Conservation (phyloP, 768 basidiomycete species). For the Candolleomyces aberdarensis region DNA sequence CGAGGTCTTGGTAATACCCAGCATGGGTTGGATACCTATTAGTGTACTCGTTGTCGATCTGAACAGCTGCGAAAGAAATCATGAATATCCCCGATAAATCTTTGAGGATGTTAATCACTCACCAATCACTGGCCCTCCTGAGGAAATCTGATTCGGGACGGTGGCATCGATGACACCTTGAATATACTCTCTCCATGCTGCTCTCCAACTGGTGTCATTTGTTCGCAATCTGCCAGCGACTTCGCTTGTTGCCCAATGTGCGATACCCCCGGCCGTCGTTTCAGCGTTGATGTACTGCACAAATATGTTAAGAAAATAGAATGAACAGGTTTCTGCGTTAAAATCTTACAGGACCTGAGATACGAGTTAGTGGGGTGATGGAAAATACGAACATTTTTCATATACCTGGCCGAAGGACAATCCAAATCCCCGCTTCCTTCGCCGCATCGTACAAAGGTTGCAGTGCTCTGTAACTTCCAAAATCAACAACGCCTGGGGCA, state of each 20-base stretch:
- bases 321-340: no score
- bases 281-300: constrained; percentile 70
- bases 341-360: constrained; percentile 35
- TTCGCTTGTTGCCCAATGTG: constrained; percentile 66
- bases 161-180: constrained; percentile 60
- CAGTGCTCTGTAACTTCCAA: constrained; percentile 65
- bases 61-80: constrained; percentile 20
- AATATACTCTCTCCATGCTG: constrained; percentile 73
- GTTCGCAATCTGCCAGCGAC: constrained; percentile 69
- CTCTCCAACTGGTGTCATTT: constrained; percentile 65
- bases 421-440: constrained; percentile 68
- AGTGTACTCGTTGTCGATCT: constrained; percentile 65
- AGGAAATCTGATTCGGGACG: constrained; percentile 61
- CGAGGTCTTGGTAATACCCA: constrained; percentile 63
- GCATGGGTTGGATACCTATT: constrained; percentile 43
- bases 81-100: background rate
- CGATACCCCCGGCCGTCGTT: constrained; percentile 73
- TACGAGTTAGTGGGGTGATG: background rate
- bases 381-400: background rate
- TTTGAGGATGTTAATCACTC: constrained; percentile 14
- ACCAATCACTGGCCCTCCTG: constrained; percentile 77
- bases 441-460: constrained; percentile 75
- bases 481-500: constrained; percentile 69
- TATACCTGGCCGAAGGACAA: constrained; percentile 73
- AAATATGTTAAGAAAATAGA: background rate